Conservation (phyloP, 768 basidiomycete species). For the Mycena galericulata region DNA sequence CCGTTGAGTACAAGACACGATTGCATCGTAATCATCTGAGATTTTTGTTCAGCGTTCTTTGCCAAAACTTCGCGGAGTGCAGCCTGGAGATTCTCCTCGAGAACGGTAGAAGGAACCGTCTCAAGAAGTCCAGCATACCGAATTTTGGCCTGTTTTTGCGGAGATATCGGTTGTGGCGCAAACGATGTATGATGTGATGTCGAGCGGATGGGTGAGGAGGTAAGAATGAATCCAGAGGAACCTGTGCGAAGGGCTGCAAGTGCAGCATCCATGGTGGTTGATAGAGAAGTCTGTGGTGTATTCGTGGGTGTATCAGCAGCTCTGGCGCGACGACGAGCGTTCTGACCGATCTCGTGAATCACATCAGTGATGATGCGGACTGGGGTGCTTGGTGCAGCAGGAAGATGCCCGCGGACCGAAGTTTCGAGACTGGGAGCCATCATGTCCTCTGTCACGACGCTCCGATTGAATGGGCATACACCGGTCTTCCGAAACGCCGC, state of each 20-base stretch:
- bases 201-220: neutral
- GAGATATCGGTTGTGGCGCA: neutral
- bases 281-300: no score
- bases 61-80: neutral
- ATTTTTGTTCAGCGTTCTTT: neutral
- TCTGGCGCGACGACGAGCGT: neutral
- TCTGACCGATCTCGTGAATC: neutral
- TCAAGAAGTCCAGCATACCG: neutral
- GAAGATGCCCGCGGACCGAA: slow-evolving; percentile 35
- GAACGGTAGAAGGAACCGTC: neutral
- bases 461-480: slow-evolving; percentile 45
- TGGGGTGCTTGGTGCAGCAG: slow-evolving; percentile 40
- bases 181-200: neutral
- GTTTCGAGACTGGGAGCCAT: slow-evolving; percentile 48
- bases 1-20: slow-evolving; percentile 13
- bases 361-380: slow-evolving; percentile 25
- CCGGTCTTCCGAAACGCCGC: slow-evolving; percentile 50
- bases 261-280: neutral
- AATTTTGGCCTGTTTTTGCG: neutral
- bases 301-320: neutral
- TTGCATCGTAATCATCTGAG: slow-evolving; percentile 6
- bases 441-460: slow-evolving; percentile 42
- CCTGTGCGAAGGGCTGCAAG: no score
- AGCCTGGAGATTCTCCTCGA: neutral
- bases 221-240: neutral